These are phyloP conservation scores for Meira miltonrushii DNA, from an alignment of 1,284 basidiomycete species.

Conservation along the genomic window DNA sequence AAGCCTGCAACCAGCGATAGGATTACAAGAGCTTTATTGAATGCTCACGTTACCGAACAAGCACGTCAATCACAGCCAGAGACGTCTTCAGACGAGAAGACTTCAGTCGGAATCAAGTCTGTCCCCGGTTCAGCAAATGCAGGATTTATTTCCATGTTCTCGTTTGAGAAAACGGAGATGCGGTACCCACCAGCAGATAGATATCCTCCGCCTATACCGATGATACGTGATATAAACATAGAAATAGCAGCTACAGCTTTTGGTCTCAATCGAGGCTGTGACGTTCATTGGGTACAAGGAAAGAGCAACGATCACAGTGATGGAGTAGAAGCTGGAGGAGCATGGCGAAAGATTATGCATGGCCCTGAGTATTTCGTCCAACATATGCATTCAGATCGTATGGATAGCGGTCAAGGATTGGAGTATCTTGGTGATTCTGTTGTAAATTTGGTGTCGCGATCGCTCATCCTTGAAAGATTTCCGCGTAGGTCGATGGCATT, in stretches of 20 bases:
- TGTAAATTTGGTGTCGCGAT: not conserved
- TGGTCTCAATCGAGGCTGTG: not conserved
- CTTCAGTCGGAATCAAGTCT: not conserved
- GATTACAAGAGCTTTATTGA: not conserved
- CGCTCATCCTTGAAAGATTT: not conserved
- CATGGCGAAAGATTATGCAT: not conserved
- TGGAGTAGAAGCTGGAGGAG: not conserved
- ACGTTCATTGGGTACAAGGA: conserved; percentile 2
- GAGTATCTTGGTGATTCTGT: conserved; percentile 6
- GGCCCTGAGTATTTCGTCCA: not conserved
- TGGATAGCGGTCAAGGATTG: not conserved
- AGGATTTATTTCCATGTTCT: not conserved
- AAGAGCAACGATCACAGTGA: not conserved
- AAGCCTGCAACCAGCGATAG: not conserved
- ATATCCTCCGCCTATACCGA: conserved; percentile 2
- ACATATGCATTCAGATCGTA: not conserved
- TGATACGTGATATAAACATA: not conserved
- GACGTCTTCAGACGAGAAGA: not conserved
- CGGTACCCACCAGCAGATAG: conserved; percentile 1
- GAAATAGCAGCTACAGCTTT: not conserved
- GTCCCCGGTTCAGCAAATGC: not conserved
- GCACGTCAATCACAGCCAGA: not conserved
- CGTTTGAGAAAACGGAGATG: conserved; percentile 1
- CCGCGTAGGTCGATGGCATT: not conserved
- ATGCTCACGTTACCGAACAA: not conserved